Evolutionary conservation across 805 yeast species (phyloP), one percentile per base, ranked within the genome.

Genomic region (Metschnikowia borealis): DNA sequence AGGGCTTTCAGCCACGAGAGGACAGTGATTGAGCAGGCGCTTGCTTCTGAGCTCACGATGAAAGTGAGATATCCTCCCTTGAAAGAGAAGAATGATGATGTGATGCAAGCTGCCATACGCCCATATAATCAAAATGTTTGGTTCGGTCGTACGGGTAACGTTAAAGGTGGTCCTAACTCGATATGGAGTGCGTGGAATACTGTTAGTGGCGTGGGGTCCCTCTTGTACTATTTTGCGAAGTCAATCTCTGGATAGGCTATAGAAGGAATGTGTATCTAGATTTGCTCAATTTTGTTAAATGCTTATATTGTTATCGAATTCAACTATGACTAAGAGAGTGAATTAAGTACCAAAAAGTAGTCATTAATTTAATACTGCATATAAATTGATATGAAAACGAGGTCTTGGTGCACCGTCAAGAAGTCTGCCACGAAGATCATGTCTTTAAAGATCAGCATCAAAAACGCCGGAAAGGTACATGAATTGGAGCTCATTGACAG

Each of bases 1-100:
- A 58, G 66, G 32, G 74, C 86, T n/a, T 91, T 91, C 62, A 79
- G 89, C 1, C 96, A 88, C 65, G 80, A 80, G 62, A 78, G 96
- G 59, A 79, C 90, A 0, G 72, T 83, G 2, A 63, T 87, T 56
- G 78, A 74, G 44, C 88, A 85, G 63, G 83, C 85, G 14, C 75
- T 74, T 51, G 82, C 84, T 84, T 73, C 74, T 44, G 96, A 89
- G 60, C 57, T 70, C 15, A 55, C 83, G 26, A 62, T 85, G 46
- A 68, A 74, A n/a, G 72, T 78, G 39, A 79, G 95, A 61, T 86
- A 85, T 59, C 84, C 90, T 7, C 95, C 94, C 17, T 75, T 71
- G 58, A 64, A 66, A 3, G 49, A 57, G 0, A 59, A 7, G 21
- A 80, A 82, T 53, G 63, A 63, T 36, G 53, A 47, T 2, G 53